These are phyloP conservation scores for Inonotus hispidus DNA, from an alignment of 1,284 basidiomycete species.

Conservation along the genomic window DNA sequence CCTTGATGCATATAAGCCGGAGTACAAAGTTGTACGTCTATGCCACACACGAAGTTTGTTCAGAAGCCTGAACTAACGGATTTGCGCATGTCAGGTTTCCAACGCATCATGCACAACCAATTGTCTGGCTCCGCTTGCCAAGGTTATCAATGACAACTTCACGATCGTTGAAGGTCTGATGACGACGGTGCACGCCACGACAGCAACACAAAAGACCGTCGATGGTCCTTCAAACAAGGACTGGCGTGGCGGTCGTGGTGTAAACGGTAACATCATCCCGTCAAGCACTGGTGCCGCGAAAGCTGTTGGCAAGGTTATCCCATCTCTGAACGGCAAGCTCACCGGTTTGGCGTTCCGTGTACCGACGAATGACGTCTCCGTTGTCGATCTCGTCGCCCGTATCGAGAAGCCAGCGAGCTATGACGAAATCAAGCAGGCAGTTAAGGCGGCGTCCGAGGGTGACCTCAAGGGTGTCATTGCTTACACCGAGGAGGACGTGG, in stretches of 20 bases:
- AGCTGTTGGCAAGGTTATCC: constrained; percentile 99
- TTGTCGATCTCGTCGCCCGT: constrained; percentile 96
- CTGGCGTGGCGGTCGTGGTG: constrained; percentile 96
- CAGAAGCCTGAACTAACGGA: neutral
- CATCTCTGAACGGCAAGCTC: constrained; percentile 94
- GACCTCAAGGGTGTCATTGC: constrained; percentile 78
- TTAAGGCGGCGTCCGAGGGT: constrained; percentile 81
- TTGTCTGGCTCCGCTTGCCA: constrained; percentile 97
- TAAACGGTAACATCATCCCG: constrained; percentile 98
- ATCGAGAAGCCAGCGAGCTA: constrained; percentile 84
- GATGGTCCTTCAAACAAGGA: constrained; percentile 95
- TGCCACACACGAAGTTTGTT: neutral
- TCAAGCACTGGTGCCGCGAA: constrained; percentile 99
- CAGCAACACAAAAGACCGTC: constrained; percentile 99
- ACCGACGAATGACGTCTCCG: constrained; percentile 95
- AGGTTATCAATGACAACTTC: constrained; percentile 97
- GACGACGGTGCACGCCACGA: constrained; percentile 97
- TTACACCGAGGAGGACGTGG: constrained; percentile 94
- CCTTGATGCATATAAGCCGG: constrained; percentile 89
- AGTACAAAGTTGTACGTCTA: constrained; percentile 75
- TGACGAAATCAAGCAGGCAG: constrained; percentile 85
- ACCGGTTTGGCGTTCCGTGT: constrained; percentile 98
- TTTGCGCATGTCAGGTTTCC: constrained; percentile 59
- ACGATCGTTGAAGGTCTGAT: constrained; percentile 95
- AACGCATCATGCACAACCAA: constrained; percentile 99